phyloP scores from a whole-genome alignment of 192 early-diverging fungal genomes.

The Coemansia sp. region DNA sequence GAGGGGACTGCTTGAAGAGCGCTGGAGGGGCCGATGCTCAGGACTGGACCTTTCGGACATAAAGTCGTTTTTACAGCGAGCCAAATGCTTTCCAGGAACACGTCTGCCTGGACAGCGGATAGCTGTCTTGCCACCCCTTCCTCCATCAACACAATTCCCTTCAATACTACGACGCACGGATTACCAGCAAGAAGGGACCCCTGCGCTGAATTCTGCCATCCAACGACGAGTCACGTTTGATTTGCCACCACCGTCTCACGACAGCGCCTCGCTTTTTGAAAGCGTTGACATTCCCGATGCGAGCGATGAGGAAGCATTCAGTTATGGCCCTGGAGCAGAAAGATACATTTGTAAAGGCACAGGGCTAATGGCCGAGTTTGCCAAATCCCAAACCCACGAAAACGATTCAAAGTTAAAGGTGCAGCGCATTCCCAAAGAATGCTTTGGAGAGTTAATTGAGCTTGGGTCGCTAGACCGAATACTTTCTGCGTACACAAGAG shows the following conservation, averaged over 20 bases:
- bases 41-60: constrained; percentile 30
- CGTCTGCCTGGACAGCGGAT: constrained; percentile 32
- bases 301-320: constrained; percentile 10
- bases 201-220: background rate
- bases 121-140: background rate
- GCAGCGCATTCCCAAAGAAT: constrained; percentile 27
- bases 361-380: constrained; percentile 3
- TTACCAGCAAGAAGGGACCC: background rate
- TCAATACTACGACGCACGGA: constrained; percentile 26
- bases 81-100: constrained; percentile 20
- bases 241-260: constrained; percentile 11
- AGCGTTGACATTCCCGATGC: constrained; percentile 9
- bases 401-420: constrained; percentile 13
- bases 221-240: constrained; percentile 38
- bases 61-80: constrained; percentile 28
- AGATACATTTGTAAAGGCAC: constrained; percentile 13
- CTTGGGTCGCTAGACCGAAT: constrained; percentile 37
- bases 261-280: background rate
- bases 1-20: constrained; percentile 8
- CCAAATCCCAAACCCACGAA: background rate
- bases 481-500: constrained; percentile 16
- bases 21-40: constrained; percentile 21
- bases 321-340: constrained; percentile 11
- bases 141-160: constrained; percentile 4
- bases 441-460: constrained; percentile 32